phyloP scores from a whole-genome alignment of 768 basidiomycete species.

The Boletus patriciae region DNA sequence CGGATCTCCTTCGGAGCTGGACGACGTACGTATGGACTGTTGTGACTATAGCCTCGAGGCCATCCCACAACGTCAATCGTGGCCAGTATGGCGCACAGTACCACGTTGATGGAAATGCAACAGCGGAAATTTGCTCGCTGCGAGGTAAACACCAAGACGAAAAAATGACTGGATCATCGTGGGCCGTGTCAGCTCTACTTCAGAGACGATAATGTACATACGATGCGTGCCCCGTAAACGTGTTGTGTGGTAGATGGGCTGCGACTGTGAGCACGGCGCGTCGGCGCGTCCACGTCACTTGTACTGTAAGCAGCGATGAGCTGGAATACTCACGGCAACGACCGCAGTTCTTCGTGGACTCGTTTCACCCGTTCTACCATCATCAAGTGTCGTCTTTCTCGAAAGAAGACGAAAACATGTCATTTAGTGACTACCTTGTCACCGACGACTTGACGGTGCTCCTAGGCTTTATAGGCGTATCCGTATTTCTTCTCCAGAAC shows the following conservation, averaged over 20 bases:
- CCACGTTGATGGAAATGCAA: not conserved
- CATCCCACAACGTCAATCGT: not conserved
- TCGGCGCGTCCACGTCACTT: not conserved
- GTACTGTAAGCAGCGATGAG: no score
- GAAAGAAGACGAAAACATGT: conserved; percentile 32
- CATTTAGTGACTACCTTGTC: conserved; percentile 57
- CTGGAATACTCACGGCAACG: conserved; percentile 5
- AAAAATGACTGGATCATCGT: not conserved
- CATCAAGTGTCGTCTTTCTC: not conserved
- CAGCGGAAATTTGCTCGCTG: not conserved
- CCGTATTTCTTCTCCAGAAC: conserved; percentile 74
- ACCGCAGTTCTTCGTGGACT: not conserved
- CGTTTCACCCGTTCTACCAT: not conserved
- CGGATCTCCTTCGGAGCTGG: not conserved
- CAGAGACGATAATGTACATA: not conserved
- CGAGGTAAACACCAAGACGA: not conserved
- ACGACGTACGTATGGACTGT: not conserved
- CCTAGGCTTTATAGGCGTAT: conserved; percentile 70
- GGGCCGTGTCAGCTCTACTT: not conserved
- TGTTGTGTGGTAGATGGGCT: not conserved
- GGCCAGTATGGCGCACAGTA: not conserved
- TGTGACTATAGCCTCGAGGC: not conserved
- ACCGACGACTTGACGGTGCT: conserved; percentile 81
- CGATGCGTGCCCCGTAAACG: not conserved
- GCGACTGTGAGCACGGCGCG: not conserved